These are phyloP conservation scores for Scedosporium aurantiacum DNA, from an alignment of 2,329 filamentous ascomycete species.

Conservation along the genomic window DNA sequence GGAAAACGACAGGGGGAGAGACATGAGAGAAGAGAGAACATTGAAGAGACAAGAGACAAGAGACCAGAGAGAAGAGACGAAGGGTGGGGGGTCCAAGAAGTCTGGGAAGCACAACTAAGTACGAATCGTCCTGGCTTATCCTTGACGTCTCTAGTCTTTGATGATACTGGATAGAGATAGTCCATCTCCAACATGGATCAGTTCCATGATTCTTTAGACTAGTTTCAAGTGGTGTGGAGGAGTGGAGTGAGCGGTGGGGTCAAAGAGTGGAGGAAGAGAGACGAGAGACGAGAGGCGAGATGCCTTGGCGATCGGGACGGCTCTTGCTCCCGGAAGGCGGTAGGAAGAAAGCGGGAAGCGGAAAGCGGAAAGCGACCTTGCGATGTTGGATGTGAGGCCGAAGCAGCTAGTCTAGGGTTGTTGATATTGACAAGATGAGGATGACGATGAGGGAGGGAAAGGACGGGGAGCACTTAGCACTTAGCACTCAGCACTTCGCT, in stretches of 20 bases:
- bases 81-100: neutral
- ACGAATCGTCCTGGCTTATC: neutral
- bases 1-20: neutral
- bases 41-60: neutral
- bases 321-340: neutral
- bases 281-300: neutral
- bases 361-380: neutral
- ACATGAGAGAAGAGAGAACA: neutral
- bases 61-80: constrained; percentile 3
- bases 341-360: neutral
- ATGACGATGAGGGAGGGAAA: no score
- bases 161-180: neutral
- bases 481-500: no score
- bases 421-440: no score
- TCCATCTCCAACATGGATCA: neutral
- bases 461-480: no score
- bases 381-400: no score
- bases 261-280: neutral
- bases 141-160: neutral
- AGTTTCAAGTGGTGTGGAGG: neutral
- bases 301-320: neutral
- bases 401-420: neutral
- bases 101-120: neutral
- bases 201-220: no score
- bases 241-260: neutral